These are phyloP conservation scores for Suillus variegatus DNA, from an alignment of 768 basidiomycete species.

Conservation along the genomic window DNA sequence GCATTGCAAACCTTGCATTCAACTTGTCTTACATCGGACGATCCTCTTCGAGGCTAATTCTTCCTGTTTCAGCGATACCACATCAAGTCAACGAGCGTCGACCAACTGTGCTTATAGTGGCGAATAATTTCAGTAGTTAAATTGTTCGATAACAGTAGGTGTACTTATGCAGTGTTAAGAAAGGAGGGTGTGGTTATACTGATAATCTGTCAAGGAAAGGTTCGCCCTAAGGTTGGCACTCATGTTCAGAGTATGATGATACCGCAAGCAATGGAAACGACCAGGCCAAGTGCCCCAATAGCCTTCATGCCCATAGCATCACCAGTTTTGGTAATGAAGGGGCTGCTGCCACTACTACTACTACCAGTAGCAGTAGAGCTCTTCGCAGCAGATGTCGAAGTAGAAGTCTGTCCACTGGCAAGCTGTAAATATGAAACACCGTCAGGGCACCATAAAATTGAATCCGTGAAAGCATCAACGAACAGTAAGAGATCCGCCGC, in stretches of 20 bases:
- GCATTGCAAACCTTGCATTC: background rate
- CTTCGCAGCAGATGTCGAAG: background rate
- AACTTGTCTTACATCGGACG: background rate
- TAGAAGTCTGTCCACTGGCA: background rate
- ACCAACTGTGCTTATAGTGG: background rate
- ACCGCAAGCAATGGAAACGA: constrained; percentile 15
- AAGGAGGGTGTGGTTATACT: background rate
- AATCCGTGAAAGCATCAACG: background rate
- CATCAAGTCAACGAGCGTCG: too few species aligned
- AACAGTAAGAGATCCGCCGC: constrained; percentile 21
- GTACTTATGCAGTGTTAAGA: background rate
- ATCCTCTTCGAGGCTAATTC: background rate
- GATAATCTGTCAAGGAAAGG: background rate
- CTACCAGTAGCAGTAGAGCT: background rate
- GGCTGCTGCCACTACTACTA: background rate
- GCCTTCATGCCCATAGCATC: constrained; percentile 12
- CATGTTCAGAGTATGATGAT: constrained; percentile 15
- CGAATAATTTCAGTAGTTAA: background rate
- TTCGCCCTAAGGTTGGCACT: background rate
- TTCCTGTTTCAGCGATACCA: background rate
- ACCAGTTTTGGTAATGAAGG: background rate
- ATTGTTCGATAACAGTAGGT: too few species aligned
- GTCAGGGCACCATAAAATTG: background rate
- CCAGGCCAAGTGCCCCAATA: constrained; percentile 5
- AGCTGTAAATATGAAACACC: background rate